Evolutionary conservation across 192 early-diverging fungal genomes (phyloP), one percentile per base, ranked within the genome.

Genomic region (Coemansia sp.): DNA sequence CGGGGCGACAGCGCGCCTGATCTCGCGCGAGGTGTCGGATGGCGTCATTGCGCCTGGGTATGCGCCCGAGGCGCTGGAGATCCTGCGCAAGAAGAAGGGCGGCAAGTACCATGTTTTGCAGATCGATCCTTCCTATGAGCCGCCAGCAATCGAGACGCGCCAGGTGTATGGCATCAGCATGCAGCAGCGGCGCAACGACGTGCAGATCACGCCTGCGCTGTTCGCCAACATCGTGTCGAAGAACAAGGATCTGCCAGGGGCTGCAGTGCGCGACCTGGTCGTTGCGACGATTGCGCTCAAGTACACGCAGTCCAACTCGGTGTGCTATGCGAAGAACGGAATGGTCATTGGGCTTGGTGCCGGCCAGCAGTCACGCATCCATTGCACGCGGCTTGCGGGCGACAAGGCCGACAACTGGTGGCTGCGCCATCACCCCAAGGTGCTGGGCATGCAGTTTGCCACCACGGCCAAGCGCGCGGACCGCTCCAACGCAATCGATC

Each of bases 351-450:
- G 97, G 53, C 83, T 99, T 30, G 97, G 97, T 52, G 97, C 97
- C 60, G 97, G 97, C 46, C 97, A 99, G 86, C 95, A 99, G 85
- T 95, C 93, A 42, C 92, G 97, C 65, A 97, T 99, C 49, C 97
- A 98, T 86, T 98, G 95, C 86, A 97, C 95, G 8, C 90, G 96
- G 57, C 87, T 99, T 58, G 96, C 96, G n/a, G 95, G 94, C 70
- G 96, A 99, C 66, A 99, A 99, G 88, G 95, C 95, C 35, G 95
- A 99, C 73, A 96, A 95, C 88, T 96, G 93, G 93, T 98, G 95
- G 95, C 73, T 92, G 81, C 91, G 97, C 59, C 95, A 98, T 77
- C 95, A 99, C 84, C 94, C 95, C 68, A 91, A 90, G 74, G 93
- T 98, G 33, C 84, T 98, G 42, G 90, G 66, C 53, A 89, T 99